These are phyloP conservation scores for Daldinia sp. DNA, from an alignment of 2,329 filamentous ascomycete genomes.

Conservation along the genomic window DNA sequence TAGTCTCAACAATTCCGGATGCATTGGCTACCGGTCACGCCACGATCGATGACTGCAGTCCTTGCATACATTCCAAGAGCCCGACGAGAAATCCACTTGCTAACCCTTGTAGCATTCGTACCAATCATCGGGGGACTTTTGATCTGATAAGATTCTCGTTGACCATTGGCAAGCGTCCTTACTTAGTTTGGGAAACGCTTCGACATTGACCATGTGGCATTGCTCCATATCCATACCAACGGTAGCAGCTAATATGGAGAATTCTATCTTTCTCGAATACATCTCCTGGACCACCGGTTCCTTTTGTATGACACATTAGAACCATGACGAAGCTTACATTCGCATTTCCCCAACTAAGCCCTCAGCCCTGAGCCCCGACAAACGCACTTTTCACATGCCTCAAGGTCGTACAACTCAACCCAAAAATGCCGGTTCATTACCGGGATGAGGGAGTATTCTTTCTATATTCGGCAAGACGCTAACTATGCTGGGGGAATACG, in stretches of 20 bases:
- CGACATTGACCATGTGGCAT: constrained; percentile 6
- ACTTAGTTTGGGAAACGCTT: not conserved
- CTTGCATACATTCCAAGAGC: not conserved
- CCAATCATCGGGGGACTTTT: constrained; percentile 1
- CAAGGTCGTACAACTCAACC: not conserved
- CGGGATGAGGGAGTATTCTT: not conserved
- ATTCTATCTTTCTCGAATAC: not conserved
- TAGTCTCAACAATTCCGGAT: constrained; percentile 29
- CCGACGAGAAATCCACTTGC: constrained; percentile 4
- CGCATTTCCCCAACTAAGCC: not conserved
- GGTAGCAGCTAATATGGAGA: not conserved
- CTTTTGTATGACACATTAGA: constrained; percentile 1
- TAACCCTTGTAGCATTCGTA: constrained; percentile 13
- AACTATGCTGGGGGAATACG: too few species aligned
- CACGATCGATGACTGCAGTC: constrained; percentile 16
- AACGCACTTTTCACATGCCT: not conserved
- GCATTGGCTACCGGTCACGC: constrained; percentile 34
- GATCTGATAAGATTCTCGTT: constrained; percentile 35
- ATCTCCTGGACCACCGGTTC: not conserved
- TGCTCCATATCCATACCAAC: not conserved
- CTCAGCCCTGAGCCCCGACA: not conserved
- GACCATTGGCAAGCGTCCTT: not conserved
- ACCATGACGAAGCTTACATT: not conserved
- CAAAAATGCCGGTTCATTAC: not conserved
- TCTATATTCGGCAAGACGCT: not conserved